A percentile compares a stretch with the other conserved stretches of the same genome.
phyloP scores from a whole-genome alignment of 768 basidiomycete species.

The Tricholoma sp. region DNA sequence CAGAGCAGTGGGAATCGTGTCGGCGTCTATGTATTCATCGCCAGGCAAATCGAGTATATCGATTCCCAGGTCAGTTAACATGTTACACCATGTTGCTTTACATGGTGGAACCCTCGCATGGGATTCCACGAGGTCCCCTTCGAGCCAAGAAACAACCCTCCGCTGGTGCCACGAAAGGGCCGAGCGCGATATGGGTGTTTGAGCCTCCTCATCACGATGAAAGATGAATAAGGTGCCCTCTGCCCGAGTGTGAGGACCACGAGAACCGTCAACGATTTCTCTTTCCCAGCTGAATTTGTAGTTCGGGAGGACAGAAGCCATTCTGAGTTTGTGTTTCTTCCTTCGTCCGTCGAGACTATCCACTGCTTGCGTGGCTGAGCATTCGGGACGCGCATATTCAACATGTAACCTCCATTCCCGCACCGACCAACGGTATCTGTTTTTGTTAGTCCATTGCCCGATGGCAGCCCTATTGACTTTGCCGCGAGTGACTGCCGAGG shows the following conservation, averaged over 20 bases:
- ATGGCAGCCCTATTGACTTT: conserved; percentile 2
- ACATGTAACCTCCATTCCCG: conserved; percentile 1
- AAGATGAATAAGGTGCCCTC: background rate
- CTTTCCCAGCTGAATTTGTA: background rate
- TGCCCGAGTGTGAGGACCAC: background rate
- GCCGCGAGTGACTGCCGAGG: background rate
- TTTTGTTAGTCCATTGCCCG: background rate
- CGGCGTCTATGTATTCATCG: conserved; percentile 3
- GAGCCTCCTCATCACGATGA: background rate
- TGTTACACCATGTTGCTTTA: conserved; percentile 10
- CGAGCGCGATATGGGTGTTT: background rate
- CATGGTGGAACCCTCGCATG: background rate
- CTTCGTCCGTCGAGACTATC: background rate
- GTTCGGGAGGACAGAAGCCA: background rate
- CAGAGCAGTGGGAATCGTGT: conserved; percentile 4
- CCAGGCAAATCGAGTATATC: background rate
- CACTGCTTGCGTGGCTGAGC: background rate
- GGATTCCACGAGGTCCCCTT: background rate
- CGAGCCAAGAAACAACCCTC: background rate
- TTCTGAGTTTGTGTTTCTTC: background rate
- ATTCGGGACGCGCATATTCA: background rate
- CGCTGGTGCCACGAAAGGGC: background rate
- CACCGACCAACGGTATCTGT: background rate
- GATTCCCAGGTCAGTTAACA: conserved; percentile 7
- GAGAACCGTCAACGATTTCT: background rate